Base-by-base conservation (phyloP, 352 stramenopile species). In the Phytopythium helicoides region DNA sequence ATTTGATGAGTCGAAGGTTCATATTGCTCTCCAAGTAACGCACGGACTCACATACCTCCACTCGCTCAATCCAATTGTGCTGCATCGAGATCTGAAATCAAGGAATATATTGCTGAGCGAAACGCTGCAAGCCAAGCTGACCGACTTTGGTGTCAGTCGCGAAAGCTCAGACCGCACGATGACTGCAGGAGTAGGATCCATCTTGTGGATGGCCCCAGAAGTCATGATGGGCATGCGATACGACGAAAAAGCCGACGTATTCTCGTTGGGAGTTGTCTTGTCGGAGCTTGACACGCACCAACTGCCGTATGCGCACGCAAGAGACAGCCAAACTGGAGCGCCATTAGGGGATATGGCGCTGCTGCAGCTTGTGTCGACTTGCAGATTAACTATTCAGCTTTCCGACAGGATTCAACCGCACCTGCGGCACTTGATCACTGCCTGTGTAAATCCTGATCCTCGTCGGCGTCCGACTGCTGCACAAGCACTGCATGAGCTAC, bases 11-110 rank as follows among this genome's bases (percentile, higher is more conserved):
- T 51, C 19, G 26, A 81, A 81, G 45, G 57, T 69, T 28, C 50
- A 65, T 22, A 77, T 78, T 34, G 61, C 71, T 0, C 58, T 71
- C 39, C 45, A 67, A 10, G 54, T 81, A n/a, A 59, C 64, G 12
- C 22, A 68, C 21, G 71, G 60, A 1, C 42, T 81, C 3, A 71
- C 67, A n/a, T 77, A 70, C 25, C 46, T 73, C 28, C 64, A 73
- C 19, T 67, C 60, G 7, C 36, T 73, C 23, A 33, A 62, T 28
- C 62, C 60, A 6, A 52, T 64, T 4, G 52, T 71, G 22, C 22
- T 74, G 16, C 75, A 88, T 47, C 74, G 77, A 15, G 77, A 86
- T 52, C 68, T 88, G 51, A 88, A 88, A 52, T 84, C 71, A 6
- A 67, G 74, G 23, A 86, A 89, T 54, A 80, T 89, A 48, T 56